Evolutionary conservation across 2,329 filamentous ascomycete species (phyloP).

Genomic region (Blumeriella jaapii): DNA sequence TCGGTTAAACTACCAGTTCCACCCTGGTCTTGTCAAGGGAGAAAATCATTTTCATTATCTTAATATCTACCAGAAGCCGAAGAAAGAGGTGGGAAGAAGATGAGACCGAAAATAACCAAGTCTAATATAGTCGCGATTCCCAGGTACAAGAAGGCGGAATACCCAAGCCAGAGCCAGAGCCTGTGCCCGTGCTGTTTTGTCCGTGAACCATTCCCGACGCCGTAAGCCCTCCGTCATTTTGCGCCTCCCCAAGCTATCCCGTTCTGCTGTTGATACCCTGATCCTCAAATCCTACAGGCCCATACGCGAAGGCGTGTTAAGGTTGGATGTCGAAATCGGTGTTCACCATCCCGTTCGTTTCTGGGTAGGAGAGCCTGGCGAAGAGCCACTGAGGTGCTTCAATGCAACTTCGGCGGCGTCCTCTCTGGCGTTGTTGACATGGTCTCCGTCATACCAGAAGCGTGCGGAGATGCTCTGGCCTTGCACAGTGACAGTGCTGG

Average conservation of each 20-base stretch:
- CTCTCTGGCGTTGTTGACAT: slow-evolving; percentile 77
- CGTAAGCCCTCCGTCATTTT: slow-evolving; percentile 20
- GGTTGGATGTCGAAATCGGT: slow-evolving; percentile 1
- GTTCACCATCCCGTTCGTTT: slow-evolving; percentile 29
- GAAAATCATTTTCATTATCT: too few species aligned
- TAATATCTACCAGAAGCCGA: too few species aligned
- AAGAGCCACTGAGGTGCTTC: slow-evolving; percentile 38
- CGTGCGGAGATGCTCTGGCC: slow-evolving; percentile 56
- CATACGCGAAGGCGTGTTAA: slow-evolving; percentile 12
- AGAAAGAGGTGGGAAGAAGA: slow-evolving; percentile 6
- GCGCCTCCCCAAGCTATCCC: slow-evolving; percentile 24
- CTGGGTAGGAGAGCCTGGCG: slow-evolving; percentile 32
- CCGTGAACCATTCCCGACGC: slow-evolving; percentile 24
- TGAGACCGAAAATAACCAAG: too few species aligned
- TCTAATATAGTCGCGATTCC: too few species aligned
- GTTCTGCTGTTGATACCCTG: slow-evolving; percentile 17
- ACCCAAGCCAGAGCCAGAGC: slow-evolving; percentile 18
- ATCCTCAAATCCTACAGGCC: slow-evolving; percentile 25
- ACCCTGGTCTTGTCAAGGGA: too few species aligned
- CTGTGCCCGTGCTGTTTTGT: slow-evolving; percentile 20
- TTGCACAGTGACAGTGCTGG: slow-evolving; percentile 63
- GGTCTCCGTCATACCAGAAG: slow-evolving; percentile 86
- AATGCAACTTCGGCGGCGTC: slow-evolving; percentile 80
- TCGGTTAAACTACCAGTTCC: too few species aligned
- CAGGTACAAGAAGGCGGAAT: neutral